These are phyloP conservation scores for Albugo candida DNA, from an alignment of 352 stramenopile species.

Conservation along the genomic window DNA sequence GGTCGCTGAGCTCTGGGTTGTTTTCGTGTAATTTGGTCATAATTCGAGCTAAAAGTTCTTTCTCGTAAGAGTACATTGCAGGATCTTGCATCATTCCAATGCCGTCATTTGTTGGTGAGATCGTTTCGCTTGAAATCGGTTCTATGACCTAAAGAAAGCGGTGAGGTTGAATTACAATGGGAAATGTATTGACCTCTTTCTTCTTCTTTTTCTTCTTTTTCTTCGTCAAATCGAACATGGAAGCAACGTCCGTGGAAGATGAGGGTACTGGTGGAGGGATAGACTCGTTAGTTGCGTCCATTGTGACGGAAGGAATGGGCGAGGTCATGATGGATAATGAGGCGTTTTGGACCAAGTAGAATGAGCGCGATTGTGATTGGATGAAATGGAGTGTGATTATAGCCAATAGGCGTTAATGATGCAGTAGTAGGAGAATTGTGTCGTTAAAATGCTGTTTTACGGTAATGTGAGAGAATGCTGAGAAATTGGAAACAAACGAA, in stretches of 20 bases:
- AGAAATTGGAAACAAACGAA: too few species aligned
- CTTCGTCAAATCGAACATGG: conserved; percentile 80
- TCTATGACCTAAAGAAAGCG: conserved; percentile 15
- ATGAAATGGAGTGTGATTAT: too few species aligned
- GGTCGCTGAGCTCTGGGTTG: conserved; percentile 92
- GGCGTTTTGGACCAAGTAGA: too few species aligned
- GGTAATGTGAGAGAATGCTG: too few species aligned
- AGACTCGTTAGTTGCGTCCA: too few species aligned
- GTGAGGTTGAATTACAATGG: conserved; percentile 4
- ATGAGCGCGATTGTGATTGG: too few species aligned
- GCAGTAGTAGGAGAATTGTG: too few species aligned
- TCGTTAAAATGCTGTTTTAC: too few species aligned
- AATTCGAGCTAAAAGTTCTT: conserved; percentile 88
- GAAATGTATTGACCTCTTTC: conserved; percentile 6
- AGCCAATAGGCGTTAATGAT: too few species aligned
- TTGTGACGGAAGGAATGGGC: too few species aligned
- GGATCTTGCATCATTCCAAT: conserved; percentile 59
- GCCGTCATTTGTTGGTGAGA: not conserved
- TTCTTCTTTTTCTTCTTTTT: conserved; percentile 87
- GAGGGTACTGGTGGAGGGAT: conserved; percentile 22
- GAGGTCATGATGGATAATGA: too few species aligned
- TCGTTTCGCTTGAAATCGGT: conserved; percentile 3
- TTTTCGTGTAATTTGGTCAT: conserved; percentile 90
- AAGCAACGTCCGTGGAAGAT: conserved; percentile 51
- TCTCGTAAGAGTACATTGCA: conserved; percentile 88